Conservation (phyloP, 768 basidiomycete genomes). For the Sistotremastrum niveocremeum region DNA sequence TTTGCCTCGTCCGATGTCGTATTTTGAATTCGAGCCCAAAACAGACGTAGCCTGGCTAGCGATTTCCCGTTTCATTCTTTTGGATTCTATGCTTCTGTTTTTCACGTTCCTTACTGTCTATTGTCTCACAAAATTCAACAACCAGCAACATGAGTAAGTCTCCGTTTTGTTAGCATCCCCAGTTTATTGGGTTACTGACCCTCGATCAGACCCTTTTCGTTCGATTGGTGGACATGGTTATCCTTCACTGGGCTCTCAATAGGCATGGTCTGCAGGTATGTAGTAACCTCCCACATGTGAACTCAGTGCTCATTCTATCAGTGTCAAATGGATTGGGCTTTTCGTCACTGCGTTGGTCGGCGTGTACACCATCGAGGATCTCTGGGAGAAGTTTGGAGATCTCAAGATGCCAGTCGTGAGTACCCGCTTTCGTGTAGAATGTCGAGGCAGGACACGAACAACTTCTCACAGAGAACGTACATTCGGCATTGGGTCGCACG, state of each 20-base stretch:
- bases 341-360: constrained; percentile 94
- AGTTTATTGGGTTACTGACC: not conserved
- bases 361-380: constrained; percentile 90
- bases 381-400: constrained; percentile 98
- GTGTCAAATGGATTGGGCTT: constrained; percentile 92
- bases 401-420: constrained; percentile 79
- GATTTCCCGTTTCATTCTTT: constrained; percentile 92
- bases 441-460: too few relatives aligned
- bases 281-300: not conserved
- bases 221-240: constrained; percentile 98
- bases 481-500: constrained; percentile 84
- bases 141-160: constrained; percentile 84
- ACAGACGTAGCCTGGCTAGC: constrained; percentile 95
- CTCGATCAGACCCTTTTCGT: constrained; percentile 63
- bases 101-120: constrained; percentile 97
- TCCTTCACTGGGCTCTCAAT: constrained; percentile 88
- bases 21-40: not conserved
- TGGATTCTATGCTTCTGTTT: constrained; percentile 98
- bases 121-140: constrained; percentile 91
- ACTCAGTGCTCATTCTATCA: constrained; percentile 17
- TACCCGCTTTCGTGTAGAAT: constrained; percentile 3
- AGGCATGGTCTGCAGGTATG: constrained; percentile 84
- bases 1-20: not conserved
- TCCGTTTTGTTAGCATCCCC: not conserved
- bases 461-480: constrained; percentile 41